Evolutionary conservation across 495 filamentous ascomycete genomes (phyloP).

Genomic region (Podospora bellae-mahoneyi): DNA sequence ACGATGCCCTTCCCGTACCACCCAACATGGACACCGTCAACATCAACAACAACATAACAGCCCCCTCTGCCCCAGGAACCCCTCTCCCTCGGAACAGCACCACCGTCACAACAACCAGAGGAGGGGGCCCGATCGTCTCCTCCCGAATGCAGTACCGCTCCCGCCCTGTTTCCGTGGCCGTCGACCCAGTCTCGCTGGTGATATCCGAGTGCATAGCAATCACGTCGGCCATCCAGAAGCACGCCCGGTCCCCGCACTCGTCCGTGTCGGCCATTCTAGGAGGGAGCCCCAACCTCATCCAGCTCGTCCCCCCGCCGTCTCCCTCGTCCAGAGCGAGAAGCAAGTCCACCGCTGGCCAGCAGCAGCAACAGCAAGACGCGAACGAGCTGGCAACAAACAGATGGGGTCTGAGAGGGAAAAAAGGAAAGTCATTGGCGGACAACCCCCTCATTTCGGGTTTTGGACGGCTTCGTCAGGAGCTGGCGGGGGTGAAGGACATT

Average conservation of each 20-base stretch:
- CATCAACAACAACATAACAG: constrained; percentile 15
- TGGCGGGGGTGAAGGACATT: constrained; percentile 92
- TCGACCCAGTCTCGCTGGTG: constrained; percentile 91
- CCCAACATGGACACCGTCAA: constrained; percentile 31
- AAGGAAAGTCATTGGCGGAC: constrained; percentile 96
- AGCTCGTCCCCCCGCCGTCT: constrained; percentile 39
- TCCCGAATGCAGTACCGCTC: constrained; percentile 48
- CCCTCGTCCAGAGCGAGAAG: constrained; percentile 27
- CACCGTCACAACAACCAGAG: not conserved
- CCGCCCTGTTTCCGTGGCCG: constrained; percentile 67
- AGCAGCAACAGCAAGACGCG: constrained; percentile 33
- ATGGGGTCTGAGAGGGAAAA: constrained; percentile 95
- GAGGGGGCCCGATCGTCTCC: constrained; percentile 19
- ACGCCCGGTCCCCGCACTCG: constrained; percentile 93
- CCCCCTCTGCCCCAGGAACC: constrained; percentile 24
- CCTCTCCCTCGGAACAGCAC: constrained; percentile 17
- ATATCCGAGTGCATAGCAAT: constrained; percentile 99
- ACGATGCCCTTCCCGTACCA: constrained; percentile 36
- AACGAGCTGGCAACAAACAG: constrained; percentile 50
- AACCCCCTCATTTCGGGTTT: constrained; percentile 97
- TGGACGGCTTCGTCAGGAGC: constrained; percentile 79
- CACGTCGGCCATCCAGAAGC: constrained; percentile 96
- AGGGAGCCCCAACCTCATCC: constrained; percentile 58
- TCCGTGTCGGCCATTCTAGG: constrained; percentile 95
- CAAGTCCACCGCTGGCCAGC: constrained; percentile 19